Base-by-base conservation (phyloP, 768 basidiomycete genomes). In the Chalciporus piperatus region DNA sequence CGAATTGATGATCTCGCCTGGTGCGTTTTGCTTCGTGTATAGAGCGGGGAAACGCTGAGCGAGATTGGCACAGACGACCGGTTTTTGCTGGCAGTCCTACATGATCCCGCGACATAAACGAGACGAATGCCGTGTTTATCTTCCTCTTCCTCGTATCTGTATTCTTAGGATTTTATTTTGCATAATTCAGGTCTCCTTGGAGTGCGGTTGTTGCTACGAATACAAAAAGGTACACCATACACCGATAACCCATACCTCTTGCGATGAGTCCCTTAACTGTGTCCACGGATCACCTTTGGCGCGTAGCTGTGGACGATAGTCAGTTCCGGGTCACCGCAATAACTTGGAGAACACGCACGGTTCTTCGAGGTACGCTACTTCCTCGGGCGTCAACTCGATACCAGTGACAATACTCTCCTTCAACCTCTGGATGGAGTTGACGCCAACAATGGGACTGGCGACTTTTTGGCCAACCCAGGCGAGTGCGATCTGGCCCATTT, bases 1-100 rank as follows among this genome's bases (percentile, higher is more conserved):
- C 67, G 94, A 96, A 64, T 75, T 97, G 51, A 89, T 97, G 87
- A 93, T 97, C 54, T 91, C 94, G 3, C 94, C 94, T 50, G 89
- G 94, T 92, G 47, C 25, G 85, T 72, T 45, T 40, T 20, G 32
- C 13, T 45, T 38, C 11, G 8, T 39, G 39, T 37, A 28, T 39
- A 11, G 14, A 40, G 39, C 17, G 32, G 4, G n/a, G 16, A 4
- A 33, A 6, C n/a, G 9, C 39, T 52, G 41, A 58, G 6, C 17
- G 17, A 0, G 7, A n/a, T 8, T 37, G 28, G 20, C 25, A 9
- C 52, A 92, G 92, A 92, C 62, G 85, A 87, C 48, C 78, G 81
- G 59, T 93, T 86, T 72, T 70, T 94, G 16, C 76, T 94, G 25
- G 91, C 90, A 3, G 87, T 92, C n/a, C 71, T 92, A 32, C 87